These are phyloP conservation scores for Chaetomium tenue DNA, from an alignment of 495 filamentous ascomycete genomes.

Conservation along the genomic window DNA sequence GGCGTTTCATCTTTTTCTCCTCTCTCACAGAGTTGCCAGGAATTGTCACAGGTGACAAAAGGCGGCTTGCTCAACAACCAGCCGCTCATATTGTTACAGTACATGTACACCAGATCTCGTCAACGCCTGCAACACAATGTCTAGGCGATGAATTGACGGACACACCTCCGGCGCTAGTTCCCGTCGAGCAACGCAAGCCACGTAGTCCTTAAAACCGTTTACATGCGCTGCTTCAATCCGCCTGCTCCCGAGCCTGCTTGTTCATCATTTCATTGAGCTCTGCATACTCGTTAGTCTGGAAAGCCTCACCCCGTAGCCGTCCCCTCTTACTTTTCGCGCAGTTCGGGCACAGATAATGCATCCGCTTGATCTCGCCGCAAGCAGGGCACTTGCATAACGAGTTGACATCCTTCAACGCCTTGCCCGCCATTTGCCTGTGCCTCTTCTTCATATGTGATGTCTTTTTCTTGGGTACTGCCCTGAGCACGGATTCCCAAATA, in stretches of 20 bases:
- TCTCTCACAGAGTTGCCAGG: background rate
- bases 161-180: background rate
- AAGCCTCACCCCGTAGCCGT: background rate
- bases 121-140: background rate
- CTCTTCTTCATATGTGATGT: conserved; percentile 96
- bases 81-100: conserved; percentile 20
- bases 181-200: background rate
- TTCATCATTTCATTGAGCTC: conserved; percentile 40
- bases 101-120: conserved; percentile 13
- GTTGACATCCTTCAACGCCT: conserved; percentile 86
- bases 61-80: background rate
- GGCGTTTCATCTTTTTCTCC: background rate
- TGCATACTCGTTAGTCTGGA: conserved; percentile 26
- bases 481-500: conserved; percentile 89
- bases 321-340: conserved; percentile 54
- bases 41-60: background rate
- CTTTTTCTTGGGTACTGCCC: conserved; percentile 98
- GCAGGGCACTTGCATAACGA: conserved; percentile 80
- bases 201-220: background rate
- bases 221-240: background rate
- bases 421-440: conserved; percentile 88
- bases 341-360: conserved; percentile 81
- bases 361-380: conserved; percentile 82
- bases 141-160: background rate
- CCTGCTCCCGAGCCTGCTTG: conserved; percentile 21